Conservation (phyloP, 345 rosid genomes). For the Garcia nutans region DNA sequence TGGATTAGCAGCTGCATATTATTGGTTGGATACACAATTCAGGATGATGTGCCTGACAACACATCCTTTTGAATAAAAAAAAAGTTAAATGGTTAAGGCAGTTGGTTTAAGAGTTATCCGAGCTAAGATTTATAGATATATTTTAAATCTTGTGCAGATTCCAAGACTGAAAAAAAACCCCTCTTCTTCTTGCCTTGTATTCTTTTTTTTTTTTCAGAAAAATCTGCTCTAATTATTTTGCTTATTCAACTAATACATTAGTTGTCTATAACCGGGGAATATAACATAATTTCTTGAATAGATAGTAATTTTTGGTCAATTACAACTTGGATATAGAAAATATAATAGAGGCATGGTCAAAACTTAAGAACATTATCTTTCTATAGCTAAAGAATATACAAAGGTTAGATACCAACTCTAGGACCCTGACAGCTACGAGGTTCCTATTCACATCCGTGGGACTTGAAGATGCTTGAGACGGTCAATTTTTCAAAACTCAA, state of each 20-base stretch:
- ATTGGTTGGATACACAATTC: not conserved
- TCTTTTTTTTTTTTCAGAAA: no score
- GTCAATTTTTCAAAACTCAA: constrained; percentile 31
- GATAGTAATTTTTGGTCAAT: constrained; percentile 15
- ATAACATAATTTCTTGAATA: not conserved
- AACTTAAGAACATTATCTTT: constrained; percentile 26
- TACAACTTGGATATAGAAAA: constrained; percentile 5
- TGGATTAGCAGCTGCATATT: not conserved
- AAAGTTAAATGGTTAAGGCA: no score
- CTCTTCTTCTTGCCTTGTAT: no score
- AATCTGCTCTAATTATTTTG: no score
- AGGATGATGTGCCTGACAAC: no score
- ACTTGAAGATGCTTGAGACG: not conserved
- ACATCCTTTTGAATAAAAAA: no score
- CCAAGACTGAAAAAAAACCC: no score
- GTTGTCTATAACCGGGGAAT: not conserved
- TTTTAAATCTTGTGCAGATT: no score
- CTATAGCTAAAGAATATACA: constrained; percentile 45
- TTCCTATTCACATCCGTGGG: not conserved
- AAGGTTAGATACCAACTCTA: constrained; percentile 23
- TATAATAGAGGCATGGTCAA: constrained; percentile 20
- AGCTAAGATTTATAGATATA: no score
- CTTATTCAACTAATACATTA: no score
- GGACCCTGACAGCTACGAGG: not conserved
- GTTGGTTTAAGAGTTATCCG: no score